Base-by-base conservation (phyloP, 2,329 filamentous ascomycete species). In the Sporothrix variecibatus region DNA sequence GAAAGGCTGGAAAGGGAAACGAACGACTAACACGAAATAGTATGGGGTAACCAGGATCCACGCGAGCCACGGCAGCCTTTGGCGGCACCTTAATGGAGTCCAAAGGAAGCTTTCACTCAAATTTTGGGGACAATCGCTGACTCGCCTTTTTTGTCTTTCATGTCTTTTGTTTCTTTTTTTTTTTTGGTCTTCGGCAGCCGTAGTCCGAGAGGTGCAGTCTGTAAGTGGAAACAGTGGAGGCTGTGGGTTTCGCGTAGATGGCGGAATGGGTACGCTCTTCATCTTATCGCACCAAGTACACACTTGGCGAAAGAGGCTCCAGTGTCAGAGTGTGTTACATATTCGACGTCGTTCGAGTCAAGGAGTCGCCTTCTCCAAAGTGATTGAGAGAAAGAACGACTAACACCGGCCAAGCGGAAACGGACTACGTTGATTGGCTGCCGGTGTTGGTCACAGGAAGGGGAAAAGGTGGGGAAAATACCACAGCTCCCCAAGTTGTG, bases 321-420 rank as follows among this genome's bases (percentile, higher is more conserved):
- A 34, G 34, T 34, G 34, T 34, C 34, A 34, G 34, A 34, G 34
- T 34, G 34, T 34, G 34, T 8, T 34, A 11, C 40, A 43, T 2
- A 43, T 26, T 56, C 23, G 26, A 5, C 51, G 60, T 60, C 28
- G 28, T 34, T 28, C 34, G n/a, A 12, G 9, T 23, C 51, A 53
- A 20, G 31, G 58, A 62, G 60, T 20, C 31, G 60, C 60, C 60
- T n/a, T 64, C 60, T 64, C 60, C 60, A 38, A n/a, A n/a, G 60
- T 11, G 20, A 11, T 2, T 5, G 20, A 38, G 31, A 12, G 12
- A 9, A 15, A 43, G 6, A 12, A 38, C 60, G 60, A 64, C 60
- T 64, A 64, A 64, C 60, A 64, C 60, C 7, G 60, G 56, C 56
- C 56, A 58, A 58, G 56, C 56, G 26, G 56, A 58, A 58, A 64